Base-by-base conservation (phyloP, 805 yeast genomes). In the Torulaspora franciscae region DNA sequence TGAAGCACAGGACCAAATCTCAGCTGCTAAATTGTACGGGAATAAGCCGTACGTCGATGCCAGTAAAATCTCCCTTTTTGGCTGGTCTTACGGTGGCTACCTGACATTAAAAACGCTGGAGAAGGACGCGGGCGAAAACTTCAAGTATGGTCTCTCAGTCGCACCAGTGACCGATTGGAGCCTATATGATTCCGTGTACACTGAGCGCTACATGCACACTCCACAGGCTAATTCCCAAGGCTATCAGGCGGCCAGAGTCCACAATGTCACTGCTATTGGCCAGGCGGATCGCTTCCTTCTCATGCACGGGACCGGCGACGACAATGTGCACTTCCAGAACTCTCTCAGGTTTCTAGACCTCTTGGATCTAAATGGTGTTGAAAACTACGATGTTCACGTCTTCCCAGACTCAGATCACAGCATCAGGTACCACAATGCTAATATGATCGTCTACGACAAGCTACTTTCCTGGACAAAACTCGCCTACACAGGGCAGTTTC, bases 51-150 rank as follows among this genome's bases (percentile, higher is more conserved):
- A 83, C 58, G 83, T 93, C 33, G 85, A 90, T 60, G 64, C 70
- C 19, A 68, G 74, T 3, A 75, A 78, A 48, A 80, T 87, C 9
- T 95, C 95, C 0, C 78, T 91, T 44, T 93, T 97, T 91, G 99
- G 99, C 7, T 93, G 99, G 99, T 85, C 95, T 17, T 93, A 91
- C 62, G 99, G 99, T 38, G 99, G 98, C 0, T 93, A 79, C 61
- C 76, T 88, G 74, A 89, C 99, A 0, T 74, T 93, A 55, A 93
- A 90, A 66, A 84, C 95, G 0, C 69, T 93, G 37, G 98, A 93
- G 65, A 72, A 73, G 17, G 98, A 93, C 65, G 73, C 72, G 2
- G 87, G 88, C 13, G 68, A 77, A 29, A 77, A 80, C 11, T 90
- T 93, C 73, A 78, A 78, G 46, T 93, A 81, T 63, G 98, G 98